Evolutionary conservation across 371 early-diverging fungal species (phyloP), one percentile per base, ranked within the genome.

Genomic region (Dipsacomyces acuminosporus): DNA sequence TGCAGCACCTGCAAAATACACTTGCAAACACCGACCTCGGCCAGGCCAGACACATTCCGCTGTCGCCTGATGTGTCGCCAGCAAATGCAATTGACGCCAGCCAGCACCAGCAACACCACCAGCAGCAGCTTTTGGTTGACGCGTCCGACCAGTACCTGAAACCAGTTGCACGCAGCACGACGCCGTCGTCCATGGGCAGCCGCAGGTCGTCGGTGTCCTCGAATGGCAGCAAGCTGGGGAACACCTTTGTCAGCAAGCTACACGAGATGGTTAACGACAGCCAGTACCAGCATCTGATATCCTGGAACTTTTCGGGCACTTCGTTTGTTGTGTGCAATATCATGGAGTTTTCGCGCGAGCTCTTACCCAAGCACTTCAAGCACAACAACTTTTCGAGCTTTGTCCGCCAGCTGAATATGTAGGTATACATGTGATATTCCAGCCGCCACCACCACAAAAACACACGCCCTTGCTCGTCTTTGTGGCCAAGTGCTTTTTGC

Each of bases 381-480:
- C 94, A 94, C 76, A 86, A 84, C 74, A 94, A 95, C 71, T 89
- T 93, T 62, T 86, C 89, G 22, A 87, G 87, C 8, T 96, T 96
- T 83, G 93, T 94, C 18, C 81, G 96, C 18, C 96, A 96, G 72
- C 79, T 96, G 19, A 96, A 96, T 64, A 93, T 93, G 89, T 89
- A 89, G 47, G 55, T 54, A 24, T n/a, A n/a, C n/a, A n/a, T n/a
- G 21, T 20, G 4, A 14, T 17, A 8, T 33, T 22, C 5, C 30
- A 7, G 30, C 30, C 30, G 30, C 30, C 30, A 30, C 30, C 30
- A 30, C 30, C n/a, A n/a, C n/a, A n/a, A n/a, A n/a, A n/a, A n/a
- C n/a, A n/a, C n/a, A n/a, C n/a, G n/a, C n/a, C n/a, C n/a, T n/a
- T n/a, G n/a, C n/a, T n/a, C n/a, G n/a, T n/a, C n/a, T n/a, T n/a